Base-by-base conservation (phyloP, 352 stramenopile species). In the Plasmopara muralis region DNA sequence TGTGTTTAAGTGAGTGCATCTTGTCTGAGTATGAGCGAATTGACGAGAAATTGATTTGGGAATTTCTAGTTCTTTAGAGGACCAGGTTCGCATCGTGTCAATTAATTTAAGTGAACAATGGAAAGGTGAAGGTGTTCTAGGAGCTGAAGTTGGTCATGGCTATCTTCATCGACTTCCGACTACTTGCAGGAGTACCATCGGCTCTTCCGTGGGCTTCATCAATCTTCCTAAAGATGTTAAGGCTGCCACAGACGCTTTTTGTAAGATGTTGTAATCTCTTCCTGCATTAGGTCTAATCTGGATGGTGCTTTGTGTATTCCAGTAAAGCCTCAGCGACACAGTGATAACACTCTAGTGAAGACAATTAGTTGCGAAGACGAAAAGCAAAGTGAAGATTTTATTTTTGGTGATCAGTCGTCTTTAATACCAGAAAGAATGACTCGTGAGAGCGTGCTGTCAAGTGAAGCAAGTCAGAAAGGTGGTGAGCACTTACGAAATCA, bases 131-230 rank as follows among this genome's bases (percentile, higher is more conserved):
- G 90, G 95, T 40, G 74, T 98, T 5, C 64, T 98, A 1, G 96
- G 95, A 14, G 95, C 95, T 1, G 93, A 98, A 56, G 88, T 99
- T 16, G 96, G 85, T 5, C 93, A 96, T 47, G 96, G 96, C n/a
- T 97, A 97, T 50, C 69, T 98, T 20, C 96, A 99, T 75, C 75
- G 94, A 16, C 77, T 99, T 41, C 96, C 96, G 20, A 73, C 68
- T 7, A 64, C 59, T 2, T 86, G 73, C 31, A 75, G 74, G 15
- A 29, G 48, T 13, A 81, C 77, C 0, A 70, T 79, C 33, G 83
- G 83, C 34, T 72, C 68, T 20, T 94, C 83, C 0, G 66, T 92
- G 25, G 83, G 83, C 1, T 94, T 89, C 62, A 77, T 92, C 16
- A 88, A 75, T 52, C 69, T 94, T 8, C 68, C 81, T 14, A 69